Evolutionary conservation across 139 green algal species (phyloP), one percentile per base, ranked within the genome.

Genomic region (Trebouxia sp.): DNA sequence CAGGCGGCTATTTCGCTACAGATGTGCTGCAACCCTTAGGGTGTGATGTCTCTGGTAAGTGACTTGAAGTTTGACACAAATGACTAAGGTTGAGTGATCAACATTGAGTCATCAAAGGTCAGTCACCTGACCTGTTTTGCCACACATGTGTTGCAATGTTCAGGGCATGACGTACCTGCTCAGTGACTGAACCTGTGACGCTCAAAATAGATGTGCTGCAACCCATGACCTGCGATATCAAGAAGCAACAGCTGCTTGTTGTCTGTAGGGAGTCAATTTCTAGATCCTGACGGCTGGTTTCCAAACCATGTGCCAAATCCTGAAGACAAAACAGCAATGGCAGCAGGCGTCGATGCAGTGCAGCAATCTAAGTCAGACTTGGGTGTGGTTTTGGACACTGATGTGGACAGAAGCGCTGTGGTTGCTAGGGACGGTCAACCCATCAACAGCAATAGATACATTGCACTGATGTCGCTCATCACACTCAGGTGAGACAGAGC

Each of bases 371-470:
- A 85, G 0, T 93, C 96, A 1, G 94, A 99, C 74, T 84, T 99
- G 56, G 96, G 96, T 39, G 95, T 99, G 32, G 90, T 98, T 38
- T 95, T 98, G 74, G 96, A 99, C 87, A 99, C 96, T 2, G 96
- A 99, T 83, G 96, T 98, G 41, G 96, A 99, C 88, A 91, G 96
- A 39, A 91, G 82, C 11, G 92, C 90, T 12, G 92, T 98, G 37
- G 93, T 98, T 47, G 92, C 95, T 42, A 51, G 62, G 0, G 51
- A 83, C 17, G 95, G 96, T 17, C 82, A 84, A 6, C 87, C 92
- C 78, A 96, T 99, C 87, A 98, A 98, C 87, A 91, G 88, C 80
- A 99, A 99, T 88, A 86, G 91, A 56, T 95, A 97, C 83, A 99
- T 99, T 39, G 96, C 94, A 1, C 86, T 98, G 30, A 94, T 97